Evolutionary conservation across 75 land plant genomes (phyloP).

Genomic region (Pinus albicaulis): DNA sequence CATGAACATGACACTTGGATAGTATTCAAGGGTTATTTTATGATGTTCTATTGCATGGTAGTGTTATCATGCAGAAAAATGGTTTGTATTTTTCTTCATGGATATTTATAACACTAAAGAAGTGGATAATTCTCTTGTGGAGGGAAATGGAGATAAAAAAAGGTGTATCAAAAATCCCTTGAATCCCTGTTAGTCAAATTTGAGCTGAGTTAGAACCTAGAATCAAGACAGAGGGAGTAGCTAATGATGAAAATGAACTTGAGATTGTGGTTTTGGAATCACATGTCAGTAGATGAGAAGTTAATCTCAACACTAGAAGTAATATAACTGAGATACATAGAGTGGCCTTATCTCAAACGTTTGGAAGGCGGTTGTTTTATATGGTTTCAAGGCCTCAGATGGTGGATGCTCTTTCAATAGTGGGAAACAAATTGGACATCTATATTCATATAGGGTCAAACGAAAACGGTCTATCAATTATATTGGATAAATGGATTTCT

Average conservation of each 20-base stretch:
- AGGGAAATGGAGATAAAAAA: not conserved
- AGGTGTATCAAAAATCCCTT: not conserved
- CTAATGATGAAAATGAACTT: not conserved
- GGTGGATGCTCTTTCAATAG: no score
- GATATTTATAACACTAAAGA: not conserved
- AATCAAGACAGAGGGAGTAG: not conserved
- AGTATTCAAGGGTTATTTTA: not conserved
- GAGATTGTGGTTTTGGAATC: not conserved
- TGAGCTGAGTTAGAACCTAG: not conserved
- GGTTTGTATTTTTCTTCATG: not conserved
- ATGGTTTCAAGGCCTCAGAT: conserved; percentile 39
- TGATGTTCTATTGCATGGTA: not conserved
- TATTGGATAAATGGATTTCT: no score
- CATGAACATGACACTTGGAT: no score
- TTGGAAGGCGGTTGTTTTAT: conserved; percentile 31
- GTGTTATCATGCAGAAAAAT: not conserved
- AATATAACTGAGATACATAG: not conserved
- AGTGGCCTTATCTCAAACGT: not conserved
- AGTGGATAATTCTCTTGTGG: not conserved
- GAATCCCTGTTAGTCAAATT: not conserved
- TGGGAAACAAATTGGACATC: no score
- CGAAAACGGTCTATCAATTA: no score
- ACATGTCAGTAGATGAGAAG: not conserved
- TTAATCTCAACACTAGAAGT: not conserved
- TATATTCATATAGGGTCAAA: no score